Base-by-base conservation (phyloP, 192 early-diverging fungal species). In the Neocallimastix lanati region DNA sequence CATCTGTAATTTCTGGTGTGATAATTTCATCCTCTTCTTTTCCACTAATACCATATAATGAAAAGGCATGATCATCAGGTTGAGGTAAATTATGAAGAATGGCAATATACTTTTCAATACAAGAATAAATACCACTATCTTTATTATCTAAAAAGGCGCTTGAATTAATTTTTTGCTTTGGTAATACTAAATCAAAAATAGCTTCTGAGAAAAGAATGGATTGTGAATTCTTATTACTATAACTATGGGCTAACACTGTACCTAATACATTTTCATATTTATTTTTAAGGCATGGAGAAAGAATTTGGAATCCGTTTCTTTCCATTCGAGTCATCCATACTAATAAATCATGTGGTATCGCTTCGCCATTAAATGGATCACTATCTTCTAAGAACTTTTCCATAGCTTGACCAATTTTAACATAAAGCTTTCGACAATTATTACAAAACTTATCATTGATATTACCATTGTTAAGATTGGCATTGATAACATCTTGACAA, bases 231-330 rank as follows among this genome's bases (percentile, higher is more conserved):
- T 28, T 77, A 35, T 81, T 79, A 58, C 77, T 80, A 36, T 88
- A 88, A 28, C 81, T 80, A 76, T 85, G 81, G 0, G 87, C 85
- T 28, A 88, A 81, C 0, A 84, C 87, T 0, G 87, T 86, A 14
- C 86, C 87, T 29, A 88, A 78, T 2, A 80, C 85, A 80, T 86
- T 85, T 77, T 88, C 87, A 79, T 86, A 88, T 21, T 80, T 82
- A 76, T 81, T 84, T 13, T 85, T 79, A 36, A 88, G 38, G n/a
- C 77, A 58, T 1, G 86, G 85, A 2, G 83, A 81, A 77, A 88
- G 84, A 28, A 88, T 86, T 25, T 82, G 81, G 77, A 80, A 86
- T 1, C 85, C 87, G 27, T 79, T 78, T 21, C 78, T 77, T 80
- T 88, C 82, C 79, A 87, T 38, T 14, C 50, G 78, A 25, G 82